These are phyloP conservation scores for Conticribra weissflogii DNA, from an alignment of 108 stramenopile genomes.

Conservation along the genomic window DNA sequence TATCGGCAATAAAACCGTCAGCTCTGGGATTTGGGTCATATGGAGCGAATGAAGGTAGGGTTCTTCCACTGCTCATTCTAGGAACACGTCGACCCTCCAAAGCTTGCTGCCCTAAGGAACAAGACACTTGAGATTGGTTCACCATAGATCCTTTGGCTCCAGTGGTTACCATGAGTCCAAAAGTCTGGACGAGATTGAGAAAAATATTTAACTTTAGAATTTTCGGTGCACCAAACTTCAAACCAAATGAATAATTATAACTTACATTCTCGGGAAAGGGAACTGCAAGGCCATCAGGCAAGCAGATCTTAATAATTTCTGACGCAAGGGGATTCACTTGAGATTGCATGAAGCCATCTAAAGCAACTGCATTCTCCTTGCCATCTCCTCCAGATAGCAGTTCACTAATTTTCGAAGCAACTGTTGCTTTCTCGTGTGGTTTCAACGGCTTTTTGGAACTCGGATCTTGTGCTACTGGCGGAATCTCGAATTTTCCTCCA, in stretches of 20 bases:
- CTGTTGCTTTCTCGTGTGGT: conserved; percentile 80
- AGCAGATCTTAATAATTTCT: conserved; percentile 93
- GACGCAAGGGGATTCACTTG: conserved; percentile 91
- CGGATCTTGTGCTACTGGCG: conserved; percentile 48
- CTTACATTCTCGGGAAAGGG: conserved; percentile 95
- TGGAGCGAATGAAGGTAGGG: conserved; percentile 96
- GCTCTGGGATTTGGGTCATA: conserved; percentile 97
- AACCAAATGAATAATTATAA: neutral
- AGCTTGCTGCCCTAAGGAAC: conserved; percentile 99
- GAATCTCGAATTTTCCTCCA: conserved; percentile 88
- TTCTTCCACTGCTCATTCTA: conserved; percentile 94
- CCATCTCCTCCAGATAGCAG: conserved; percentile 86
- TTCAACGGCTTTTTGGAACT: conserved; percentile 63
- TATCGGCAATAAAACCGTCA: conserved; percentile 98
- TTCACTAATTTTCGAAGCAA: conserved; percentile 75
- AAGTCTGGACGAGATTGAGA: conserved; percentile 56
- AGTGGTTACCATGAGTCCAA: conserved; percentile 97
- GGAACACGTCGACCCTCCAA: conserved; percentile 99
- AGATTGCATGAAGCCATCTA: conserved; percentile 96
- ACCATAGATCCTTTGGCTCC: conserved; percentile 99
- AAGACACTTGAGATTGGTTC: conserved; percentile 98
- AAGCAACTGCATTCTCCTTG: conserved; percentile 77
- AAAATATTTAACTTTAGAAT: conserved; percentile 1
- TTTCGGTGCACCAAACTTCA: neutral
- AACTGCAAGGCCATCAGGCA: conserved; percentile 94